A percentile compares a stretch with the other conserved stretches of the same genome.
phyloP scores from a whole-genome alignment of 257 asterid species.

The Solanum rostratum region DNA sequence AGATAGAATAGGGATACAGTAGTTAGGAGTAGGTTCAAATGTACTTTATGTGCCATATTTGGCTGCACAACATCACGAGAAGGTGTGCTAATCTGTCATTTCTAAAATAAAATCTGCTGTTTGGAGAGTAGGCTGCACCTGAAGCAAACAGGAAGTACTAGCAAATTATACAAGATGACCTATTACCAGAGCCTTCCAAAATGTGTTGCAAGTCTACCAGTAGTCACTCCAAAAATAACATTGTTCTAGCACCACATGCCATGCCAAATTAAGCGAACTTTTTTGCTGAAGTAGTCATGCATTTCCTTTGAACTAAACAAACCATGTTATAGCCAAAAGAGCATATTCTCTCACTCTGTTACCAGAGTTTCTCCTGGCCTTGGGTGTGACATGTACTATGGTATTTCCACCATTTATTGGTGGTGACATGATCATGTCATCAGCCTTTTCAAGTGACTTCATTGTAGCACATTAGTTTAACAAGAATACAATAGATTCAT shows the following conservation, averaged over 20 bases:
- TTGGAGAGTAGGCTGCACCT: background rate
- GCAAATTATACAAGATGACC: background rate
- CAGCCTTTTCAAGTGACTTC: background rate
- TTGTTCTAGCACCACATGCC: background rate
- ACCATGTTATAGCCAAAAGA: background rate
- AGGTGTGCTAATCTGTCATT: background rate
- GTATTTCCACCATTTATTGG: background rate
- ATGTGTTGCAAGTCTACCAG: background rate
- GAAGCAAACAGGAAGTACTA: background rate
- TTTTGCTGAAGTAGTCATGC: background rate
- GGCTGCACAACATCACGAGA: background rate
- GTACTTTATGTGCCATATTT: background rate
- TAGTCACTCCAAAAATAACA: background rate
- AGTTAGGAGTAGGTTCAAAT: background rate
- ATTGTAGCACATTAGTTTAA: background rate
- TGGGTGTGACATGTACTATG: background rate
- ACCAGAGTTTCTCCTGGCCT: background rate
- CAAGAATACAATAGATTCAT: background rate
- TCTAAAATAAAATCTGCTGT: background rate
- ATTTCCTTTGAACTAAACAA: background rate
- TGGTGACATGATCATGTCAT: background rate
- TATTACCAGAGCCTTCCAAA: background rate
- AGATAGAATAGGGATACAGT: background rate
- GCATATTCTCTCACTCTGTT: background rate
- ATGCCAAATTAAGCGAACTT: background rate